phyloP scores from a whole-genome alignment of 169 alveolate species.

The Eimeria falciformis region DNA sequence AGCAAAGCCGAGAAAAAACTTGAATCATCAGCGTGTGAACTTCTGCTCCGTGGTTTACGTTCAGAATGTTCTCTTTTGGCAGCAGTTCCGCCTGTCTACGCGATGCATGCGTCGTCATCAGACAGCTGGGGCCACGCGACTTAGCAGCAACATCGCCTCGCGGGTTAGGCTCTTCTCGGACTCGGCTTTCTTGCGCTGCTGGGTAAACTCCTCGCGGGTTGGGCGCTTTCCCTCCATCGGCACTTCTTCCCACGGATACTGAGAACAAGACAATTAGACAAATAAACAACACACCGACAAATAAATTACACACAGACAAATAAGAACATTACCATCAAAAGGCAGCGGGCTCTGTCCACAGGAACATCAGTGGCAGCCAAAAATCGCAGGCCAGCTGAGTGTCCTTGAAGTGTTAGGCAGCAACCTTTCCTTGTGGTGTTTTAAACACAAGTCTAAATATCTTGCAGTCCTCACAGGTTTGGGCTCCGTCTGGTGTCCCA shows the following conservation, averaged over 20 bases:
- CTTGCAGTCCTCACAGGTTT: constrained; percentile 28
- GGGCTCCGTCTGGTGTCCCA: constrained; percentile 44
- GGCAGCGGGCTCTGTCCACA: too few species aligned
- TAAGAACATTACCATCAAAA: too few species aligned
- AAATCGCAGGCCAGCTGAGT: too few species aligned
- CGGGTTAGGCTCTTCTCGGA: constrained; percentile 43
- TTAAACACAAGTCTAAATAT: too few species aligned
- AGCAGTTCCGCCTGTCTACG: not conserved
- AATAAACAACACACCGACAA: not conserved
- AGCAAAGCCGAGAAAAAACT: too few species aligned
- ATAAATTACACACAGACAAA: too few species aligned
- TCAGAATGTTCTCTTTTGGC: not conserved
- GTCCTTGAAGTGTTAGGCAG: too few species aligned
- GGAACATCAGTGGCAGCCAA: too few species aligned
- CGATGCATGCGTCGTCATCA: constrained; percentile 30
- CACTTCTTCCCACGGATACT: constrained; percentile 70
- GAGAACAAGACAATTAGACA: not conserved
- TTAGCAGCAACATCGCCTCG: constrained; percentile 49
- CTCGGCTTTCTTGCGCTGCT: constrained; percentile 49
- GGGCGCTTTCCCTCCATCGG: constrained; percentile 63
- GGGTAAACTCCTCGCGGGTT: constrained; percentile 18
- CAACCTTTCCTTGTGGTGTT: too few species aligned
- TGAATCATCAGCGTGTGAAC: constrained; percentile 21
- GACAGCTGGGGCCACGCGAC: constrained; percentile 31
- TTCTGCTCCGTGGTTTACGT: not conserved